Percentiles rank a stretch among this genome's conserved stretches.
These are phyloP conservation scores for Trichoderma afroharzianum DNA, from an alignment of 2,329 filamentous ascomycete species.

Conservation along the genomic window DNA sequence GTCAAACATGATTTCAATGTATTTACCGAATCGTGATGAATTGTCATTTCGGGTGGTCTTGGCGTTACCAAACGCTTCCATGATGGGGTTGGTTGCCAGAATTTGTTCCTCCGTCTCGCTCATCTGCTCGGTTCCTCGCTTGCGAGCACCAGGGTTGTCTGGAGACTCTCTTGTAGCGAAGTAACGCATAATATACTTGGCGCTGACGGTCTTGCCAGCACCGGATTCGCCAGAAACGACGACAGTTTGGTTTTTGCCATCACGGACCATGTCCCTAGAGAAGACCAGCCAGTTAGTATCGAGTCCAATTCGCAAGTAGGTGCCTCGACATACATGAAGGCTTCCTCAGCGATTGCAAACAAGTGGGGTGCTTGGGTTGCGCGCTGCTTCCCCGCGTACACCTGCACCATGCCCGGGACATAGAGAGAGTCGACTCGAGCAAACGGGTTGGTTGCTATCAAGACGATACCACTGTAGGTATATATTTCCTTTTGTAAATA, in stretches of 20 bases:
- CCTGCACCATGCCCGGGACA: slow-evolving; percentile 98
- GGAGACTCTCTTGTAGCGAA: slow-evolving; percentile 96
- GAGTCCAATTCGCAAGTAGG: neutral
- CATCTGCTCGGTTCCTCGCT: slow-evolving; percentile 75
- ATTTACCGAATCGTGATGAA: slow-evolving; percentile 97
- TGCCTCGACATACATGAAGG: slow-evolving; percentile 73
- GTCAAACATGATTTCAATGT: slow-evolving; percentile 99
- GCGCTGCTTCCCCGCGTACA: slow-evolving; percentile 95
- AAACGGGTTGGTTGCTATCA: slow-evolving; percentile 98
- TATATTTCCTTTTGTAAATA: slow-evolving; percentile 99
- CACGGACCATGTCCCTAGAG: slow-evolving; percentile 87
- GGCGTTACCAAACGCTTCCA: slow-evolving; percentile 99
- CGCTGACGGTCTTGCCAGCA: slow-evolving; percentile 97
- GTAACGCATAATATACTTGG: slow-evolving; percentile 99
- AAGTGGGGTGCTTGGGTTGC: slow-evolving; percentile 96
- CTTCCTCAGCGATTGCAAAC: slow-evolving; percentile 98
- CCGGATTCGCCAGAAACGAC: slow-evolving; percentile 99
- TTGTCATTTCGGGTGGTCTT: slow-evolving; percentile 99
- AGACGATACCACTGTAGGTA: slow-evolving; percentile 97
- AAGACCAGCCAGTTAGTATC: slow-evolving; percentile 34
- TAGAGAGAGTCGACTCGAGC: slow-evolving; percentile 96
- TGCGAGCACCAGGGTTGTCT: slow-evolving; percentile 77
- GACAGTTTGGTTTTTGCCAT: slow-evolving; percentile 94
- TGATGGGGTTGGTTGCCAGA: slow-evolving; percentile 95
- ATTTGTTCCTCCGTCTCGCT: slow-evolving; percentile 99